These are phyloP conservation scores for Talaromyces sp. DNA, from an alignment of 2,329 filamentous ascomycete species.

Conservation along the genomic window DNA sequence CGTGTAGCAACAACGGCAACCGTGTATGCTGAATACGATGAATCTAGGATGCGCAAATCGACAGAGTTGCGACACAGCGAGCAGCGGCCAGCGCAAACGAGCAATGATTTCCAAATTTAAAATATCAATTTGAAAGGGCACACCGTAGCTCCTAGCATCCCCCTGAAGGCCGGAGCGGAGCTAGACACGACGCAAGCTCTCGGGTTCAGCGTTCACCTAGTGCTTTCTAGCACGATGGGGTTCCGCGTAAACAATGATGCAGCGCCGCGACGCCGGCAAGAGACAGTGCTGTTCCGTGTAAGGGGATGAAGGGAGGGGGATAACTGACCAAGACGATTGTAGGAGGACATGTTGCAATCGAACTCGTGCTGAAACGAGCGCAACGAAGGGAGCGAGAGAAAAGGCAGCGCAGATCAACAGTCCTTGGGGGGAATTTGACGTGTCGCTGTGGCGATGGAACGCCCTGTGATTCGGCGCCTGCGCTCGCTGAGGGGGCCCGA, in stretches of 20 bases:
- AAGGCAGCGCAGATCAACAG: background rate
- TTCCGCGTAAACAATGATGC: constrained; percentile 9
- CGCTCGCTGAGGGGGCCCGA: background rate
- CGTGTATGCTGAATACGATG: background rate
- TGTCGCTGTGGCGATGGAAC: background rate
- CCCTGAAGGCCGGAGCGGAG: background rate
- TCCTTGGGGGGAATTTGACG: background rate
- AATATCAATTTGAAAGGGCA: background rate
- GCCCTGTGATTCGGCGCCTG: background rate
- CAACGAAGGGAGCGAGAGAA: background rate
- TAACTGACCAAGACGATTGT: constrained; percentile 12
- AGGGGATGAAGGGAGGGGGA: background rate
- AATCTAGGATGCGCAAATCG: background rate
- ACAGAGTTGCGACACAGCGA: background rate
- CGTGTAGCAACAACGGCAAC: background rate
- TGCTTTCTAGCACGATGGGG: background rate
- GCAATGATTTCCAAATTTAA: background rate
- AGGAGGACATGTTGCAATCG: constrained; percentile 7
- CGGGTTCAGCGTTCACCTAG: background rate
- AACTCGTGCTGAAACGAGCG: background rate
- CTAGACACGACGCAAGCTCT: background rate
- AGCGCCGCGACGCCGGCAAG: background rate
- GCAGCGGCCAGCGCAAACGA: background rate
- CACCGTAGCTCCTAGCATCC: background rate
- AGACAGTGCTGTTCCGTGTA: background rate